Base-by-base conservation (phyloP, 192 early-diverging fungal species). In the Allomyces arbusculus region DNA sequence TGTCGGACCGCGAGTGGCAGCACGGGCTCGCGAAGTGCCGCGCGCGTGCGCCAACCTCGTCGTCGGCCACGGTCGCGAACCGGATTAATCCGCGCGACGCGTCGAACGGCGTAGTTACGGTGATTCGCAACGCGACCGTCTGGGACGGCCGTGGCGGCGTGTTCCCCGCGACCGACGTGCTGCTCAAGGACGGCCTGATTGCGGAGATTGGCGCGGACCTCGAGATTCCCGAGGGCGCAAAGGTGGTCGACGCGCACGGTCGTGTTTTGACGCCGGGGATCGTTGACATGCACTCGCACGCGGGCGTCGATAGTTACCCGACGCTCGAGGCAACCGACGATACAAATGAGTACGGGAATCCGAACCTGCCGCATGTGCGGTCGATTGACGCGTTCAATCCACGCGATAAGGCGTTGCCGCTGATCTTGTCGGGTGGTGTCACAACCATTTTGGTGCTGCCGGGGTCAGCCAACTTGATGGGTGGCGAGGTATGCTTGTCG, bases 231-330 rank as follows among this genome's bases (percentile, higher is more conserved):
- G 61, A 74, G 16, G 74, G 71, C 10, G 69, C 69, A 0, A 65
- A 70, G 10, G 71, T 82, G 7, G 73, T 89, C 16, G 82, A 91
- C 69, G 78, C 84, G 50, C 74, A 81, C 44, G 83, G 82, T 6
- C 78, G 82, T 45, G 75, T 78, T 61, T 72, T 91, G n/a, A 86
- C 87, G 10, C 89, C 89, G 20, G 89, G 89, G 61, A 77, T 91
- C 45, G 81, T 91, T 4, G 89, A 89, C 67, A 84, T 85, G 86
- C 78, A 85, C 74, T 83, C 81, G 23, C 89, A 91, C 72, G 67
- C 79, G 16, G 89, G 89, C 10, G 71, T 87, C 1, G 73, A 70
- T 58, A 82, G 80, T 0, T 88, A 82, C 84, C 89, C 89, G 5
- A 64, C 24, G 6, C 71, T 88, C 61, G 50, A 20, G 0, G 86